Evolutionary conservation across 2,329 filamentous ascomycete genomes (phyloP), one percentile per base, ranked within the genome.

Genomic region (Thelonectria rubi): DNA sequence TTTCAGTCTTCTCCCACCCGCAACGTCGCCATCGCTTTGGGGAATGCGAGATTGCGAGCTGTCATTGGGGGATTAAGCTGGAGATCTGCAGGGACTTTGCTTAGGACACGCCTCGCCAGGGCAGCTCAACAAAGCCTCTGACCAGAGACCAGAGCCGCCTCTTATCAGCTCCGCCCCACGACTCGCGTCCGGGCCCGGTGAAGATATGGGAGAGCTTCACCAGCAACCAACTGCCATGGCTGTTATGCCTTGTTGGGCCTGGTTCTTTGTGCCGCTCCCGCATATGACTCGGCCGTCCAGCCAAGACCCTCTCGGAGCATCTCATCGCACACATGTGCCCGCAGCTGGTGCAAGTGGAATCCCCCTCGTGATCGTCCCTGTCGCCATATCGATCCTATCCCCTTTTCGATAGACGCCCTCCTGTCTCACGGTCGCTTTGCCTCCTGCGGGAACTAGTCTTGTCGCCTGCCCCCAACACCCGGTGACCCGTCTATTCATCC

Each of bases 401-500:
- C 58, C 53, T 45, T 61, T 59, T 61, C 20, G 53, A 61, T 26
- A 11, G 40, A 26, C 48, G 58, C n/a, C 26, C 7, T 9, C 7
- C 7, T 9, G 26, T 30, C 26, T 30, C 58, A 52, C 52, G 30
- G 15, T 47, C 14, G 34, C 56, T 49, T 55, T 49, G 30, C 48
- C 63, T 53, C 24, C 53, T 39, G 60, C 59, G 62, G 62, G 64
- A 66, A 58, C 52, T 64, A 57, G 55, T 18, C 60, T 47, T 53
- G 54, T 37, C 12, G 34, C 34, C n/a, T 43, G 14, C 7, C 9
- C n/a, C n/a, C 52, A 53, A 52, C 58, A 61, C 46, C 69, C 30
- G 62, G 60, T 71, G 64, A 70, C 67, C 65, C 58, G 17, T 49
- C 56, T 64, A 61, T 55, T 64, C 61, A 56, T 55, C 51, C 62